phyloP scores from a whole-genome alignment of 768 basidiomycete species.

The Chalciporus pseudorubinellus region DNA sequence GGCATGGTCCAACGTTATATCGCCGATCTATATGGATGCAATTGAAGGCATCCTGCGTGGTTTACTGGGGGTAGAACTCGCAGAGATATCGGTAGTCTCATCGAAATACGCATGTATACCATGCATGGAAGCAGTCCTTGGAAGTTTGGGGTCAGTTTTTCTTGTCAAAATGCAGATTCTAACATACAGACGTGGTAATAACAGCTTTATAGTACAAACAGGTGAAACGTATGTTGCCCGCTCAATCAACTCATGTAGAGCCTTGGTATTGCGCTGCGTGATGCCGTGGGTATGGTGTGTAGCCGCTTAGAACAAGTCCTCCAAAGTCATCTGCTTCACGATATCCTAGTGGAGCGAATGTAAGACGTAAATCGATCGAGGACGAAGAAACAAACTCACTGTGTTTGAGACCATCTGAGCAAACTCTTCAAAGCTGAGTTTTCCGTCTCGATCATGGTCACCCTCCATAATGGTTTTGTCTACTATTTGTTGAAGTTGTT shows the following conservation, averaged over 20 bases:
- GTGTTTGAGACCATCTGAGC: conserved; percentile 96
- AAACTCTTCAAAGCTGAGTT: conserved; percentile 96
- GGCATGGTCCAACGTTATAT: no score
- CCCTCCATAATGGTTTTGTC: conserved; percentile 99
- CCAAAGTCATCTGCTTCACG: conserved; percentile 97
- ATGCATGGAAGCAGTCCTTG: neutral
- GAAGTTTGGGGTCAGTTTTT: conserved; percentile 4
- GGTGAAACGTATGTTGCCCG: conserved; percentile 11
- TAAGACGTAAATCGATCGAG: conserved; percentile 5
- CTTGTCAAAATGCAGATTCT: conserved; percentile 4
- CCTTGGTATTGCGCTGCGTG: conserved; percentile 20
- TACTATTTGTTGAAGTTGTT: conserved; percentile 98
- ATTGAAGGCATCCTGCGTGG: no score
- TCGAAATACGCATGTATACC: neutral
- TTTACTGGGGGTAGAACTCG: no score
- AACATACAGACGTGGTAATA: conserved; percentile 20
- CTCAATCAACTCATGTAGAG: conserved; percentile 6
- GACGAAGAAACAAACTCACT: conserved; percentile 41
- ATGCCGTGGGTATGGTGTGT: conserved; percentile 21
- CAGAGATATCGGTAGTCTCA: no score
- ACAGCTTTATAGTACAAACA: conserved; percentile 23
- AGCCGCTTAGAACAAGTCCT: conserved; percentile 72
- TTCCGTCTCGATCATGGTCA: conserved; percentile 96
- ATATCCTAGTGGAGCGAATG: conserved; percentile 65
- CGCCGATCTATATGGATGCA: no score